Conservation (phyloP, 2,329 filamentous ascomycete genomes). For the Arthroderma uncinatum region DNA sequence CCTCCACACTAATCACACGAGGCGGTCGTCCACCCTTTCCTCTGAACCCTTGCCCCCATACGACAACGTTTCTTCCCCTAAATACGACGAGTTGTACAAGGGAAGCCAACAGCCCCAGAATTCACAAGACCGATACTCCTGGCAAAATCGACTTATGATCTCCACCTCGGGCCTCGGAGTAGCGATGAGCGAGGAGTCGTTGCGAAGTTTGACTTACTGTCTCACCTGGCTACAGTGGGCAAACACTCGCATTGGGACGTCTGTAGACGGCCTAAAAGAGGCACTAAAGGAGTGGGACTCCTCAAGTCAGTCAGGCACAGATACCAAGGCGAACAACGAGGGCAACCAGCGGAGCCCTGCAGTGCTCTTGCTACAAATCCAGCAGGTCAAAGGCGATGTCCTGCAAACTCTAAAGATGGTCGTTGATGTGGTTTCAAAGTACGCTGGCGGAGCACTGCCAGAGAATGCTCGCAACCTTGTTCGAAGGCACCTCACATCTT, state of each 20-base stretch:
- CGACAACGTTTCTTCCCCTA: constrained; percentile 64
- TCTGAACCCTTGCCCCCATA: constrained; percentile 75
- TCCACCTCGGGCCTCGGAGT: constrained; percentile 84
- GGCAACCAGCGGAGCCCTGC: constrained; percentile 22
- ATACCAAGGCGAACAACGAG: constrained; percentile 9
- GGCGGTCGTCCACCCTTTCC: constrained; percentile 54
- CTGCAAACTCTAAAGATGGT: constrained; percentile 70
- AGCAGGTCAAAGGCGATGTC: constrained; percentile 56
- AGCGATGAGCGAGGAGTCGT: constrained; percentile 79
- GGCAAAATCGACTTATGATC: constrained; percentile 77
- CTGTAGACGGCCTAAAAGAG: constrained; percentile 61
- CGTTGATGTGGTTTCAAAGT: constrained; percentile 74
- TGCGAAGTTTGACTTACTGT: constrained; percentile 75
- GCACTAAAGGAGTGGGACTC: constrained; percentile 61
- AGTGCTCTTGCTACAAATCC: constrained; percentile 49
- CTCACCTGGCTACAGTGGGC: constrained; percentile 69
- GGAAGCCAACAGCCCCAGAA: constrained; percentile 34
- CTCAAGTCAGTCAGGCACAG: constrained; percentile 17
- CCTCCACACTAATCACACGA: constrained; percentile 20
- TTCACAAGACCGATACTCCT: constrained; percentile 35
- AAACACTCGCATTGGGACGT: constrained; percentile 66
- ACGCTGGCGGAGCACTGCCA: constrained; percentile 81
- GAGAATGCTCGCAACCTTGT: constrained; percentile 80
- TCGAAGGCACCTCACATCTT: constrained; percentile 66
- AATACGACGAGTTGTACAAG: constrained; percentile 37